Percentiles rank a stretch among this genome's conserved stretches.
These are phyloP conservation scores for Rhizopus microsporus DNA, from an alignment of 371 early-diverging fungal species.

Conservation along the genomic window DNA sequence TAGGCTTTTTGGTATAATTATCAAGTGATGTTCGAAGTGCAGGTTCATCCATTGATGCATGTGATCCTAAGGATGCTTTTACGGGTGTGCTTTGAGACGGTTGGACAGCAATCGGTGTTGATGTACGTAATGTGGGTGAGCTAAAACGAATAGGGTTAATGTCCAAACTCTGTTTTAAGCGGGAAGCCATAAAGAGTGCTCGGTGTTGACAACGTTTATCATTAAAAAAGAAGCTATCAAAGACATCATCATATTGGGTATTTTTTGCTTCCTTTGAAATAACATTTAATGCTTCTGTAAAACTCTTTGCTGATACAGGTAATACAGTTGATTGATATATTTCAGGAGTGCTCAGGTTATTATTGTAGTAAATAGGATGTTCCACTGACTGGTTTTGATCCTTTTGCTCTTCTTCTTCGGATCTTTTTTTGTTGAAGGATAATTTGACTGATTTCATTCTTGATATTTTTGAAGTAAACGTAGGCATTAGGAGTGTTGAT, in stretches of 20 bases:
- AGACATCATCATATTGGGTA: conserved; percentile 42
- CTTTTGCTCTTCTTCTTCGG: conserved; percentile 5
- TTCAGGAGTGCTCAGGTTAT: conserved; percentile 12
- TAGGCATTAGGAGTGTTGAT: conserved; percentile 24
- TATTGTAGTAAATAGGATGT: conserved; percentile 4
- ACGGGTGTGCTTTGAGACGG: conserved; percentile 22
- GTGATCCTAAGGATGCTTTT: conserved; percentile 5
- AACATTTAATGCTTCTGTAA: conserved; percentile 40
- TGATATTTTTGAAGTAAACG: conserved; percentile 36
- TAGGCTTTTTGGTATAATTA: neutral
- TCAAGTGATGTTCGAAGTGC: neutral
- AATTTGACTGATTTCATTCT: conserved; percentile 41
- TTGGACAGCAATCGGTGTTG: conserved; percentile 5
- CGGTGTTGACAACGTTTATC: conserved; percentile 51
- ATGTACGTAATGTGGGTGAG: conserved; percentile 13
- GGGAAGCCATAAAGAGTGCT: conserved; percentile 48
- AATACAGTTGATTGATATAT: conserved; percentile 14
- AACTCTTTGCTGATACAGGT: conserved; percentile 22
- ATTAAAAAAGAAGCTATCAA: conserved; percentile 47
- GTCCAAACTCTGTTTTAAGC: conserved; percentile 39
- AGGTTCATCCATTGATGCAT: neutral
- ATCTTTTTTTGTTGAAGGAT: conserved; percentile 21
- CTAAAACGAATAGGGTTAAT: conserved; percentile 20
- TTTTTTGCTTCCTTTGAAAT: conserved; percentile 40
- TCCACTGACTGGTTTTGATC: conserved; percentile 7